phyloP scores from a whole-genome alignment of 2,329 filamentous ascomycete species.

The Phialophora chinensis region DNA sequence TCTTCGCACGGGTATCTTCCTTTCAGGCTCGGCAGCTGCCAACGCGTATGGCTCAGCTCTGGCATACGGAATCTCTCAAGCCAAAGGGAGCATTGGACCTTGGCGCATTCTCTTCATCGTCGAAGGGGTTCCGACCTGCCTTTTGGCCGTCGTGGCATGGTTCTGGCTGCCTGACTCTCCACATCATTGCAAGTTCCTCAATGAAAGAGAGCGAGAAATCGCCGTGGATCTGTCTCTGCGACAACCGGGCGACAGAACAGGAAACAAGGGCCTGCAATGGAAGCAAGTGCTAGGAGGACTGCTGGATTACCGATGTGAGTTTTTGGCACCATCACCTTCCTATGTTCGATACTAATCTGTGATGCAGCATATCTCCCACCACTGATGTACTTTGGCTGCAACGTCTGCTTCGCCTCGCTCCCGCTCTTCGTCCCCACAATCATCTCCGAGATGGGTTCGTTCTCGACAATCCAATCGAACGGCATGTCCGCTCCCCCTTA shows the following conservation, averaged over 20 bases:
- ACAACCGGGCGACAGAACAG: constrained; percentile 39
- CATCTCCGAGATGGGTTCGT: constrained; percentile 68
- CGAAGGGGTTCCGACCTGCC: constrained; percentile 66
- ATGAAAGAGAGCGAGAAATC: constrained; percentile 48
- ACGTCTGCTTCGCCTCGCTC: constrained; percentile 69
- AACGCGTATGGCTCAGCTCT: constrained; percentile 51
- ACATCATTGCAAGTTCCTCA: constrained; percentile 51
- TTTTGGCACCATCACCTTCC: not conserved
- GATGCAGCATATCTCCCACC: constrained; percentile 50
- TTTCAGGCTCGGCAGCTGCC: constrained; percentile 48
- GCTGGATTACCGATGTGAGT: constrained; percentile 57
- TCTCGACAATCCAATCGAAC: constrained; percentile 69
- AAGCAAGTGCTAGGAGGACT: constrained; percentile 56
- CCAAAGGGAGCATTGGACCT: constrained; percentile 60
- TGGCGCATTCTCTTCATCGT: constrained; percentile 72
- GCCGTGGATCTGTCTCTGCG: constrained; percentile 36
- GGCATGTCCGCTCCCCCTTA: constrained; percentile 75
- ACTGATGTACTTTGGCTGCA: constrained; percentile 65
- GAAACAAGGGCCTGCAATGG: constrained; percentile 47
- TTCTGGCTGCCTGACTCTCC: constrained; percentile 56
- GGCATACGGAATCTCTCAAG: constrained; percentile 62
- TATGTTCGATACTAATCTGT: not conserved
- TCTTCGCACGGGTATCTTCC: constrained; percentile 60
- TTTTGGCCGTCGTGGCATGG: constrained; percentile 62
- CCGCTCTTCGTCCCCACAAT: constrained; percentile 71